Evolutionary conservation across 345 rosid species (phyloP).

Genomic region (Leavenworthia alabamica): DNA sequence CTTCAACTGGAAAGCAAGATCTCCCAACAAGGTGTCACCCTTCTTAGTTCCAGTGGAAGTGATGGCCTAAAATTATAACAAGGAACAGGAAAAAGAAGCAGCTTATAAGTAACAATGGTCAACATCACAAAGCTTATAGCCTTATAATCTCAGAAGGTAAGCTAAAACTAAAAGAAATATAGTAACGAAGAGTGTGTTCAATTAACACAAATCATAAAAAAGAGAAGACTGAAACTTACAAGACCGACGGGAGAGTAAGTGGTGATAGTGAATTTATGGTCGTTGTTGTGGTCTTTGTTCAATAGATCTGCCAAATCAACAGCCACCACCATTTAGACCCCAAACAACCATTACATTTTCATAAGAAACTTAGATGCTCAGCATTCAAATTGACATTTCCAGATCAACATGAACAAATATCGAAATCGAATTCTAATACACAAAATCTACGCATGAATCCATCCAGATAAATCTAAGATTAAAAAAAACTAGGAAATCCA

Average conservation of each 20-base stretch:
- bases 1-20: constrained; percentile 70
- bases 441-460: not conserved
- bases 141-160: not conserved
- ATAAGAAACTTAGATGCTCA: constrained; percentile 4
- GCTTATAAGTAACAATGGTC: not conserved
- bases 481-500: too few relatives aligned
- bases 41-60: constrained; percentile 72
- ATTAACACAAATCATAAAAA: not conserved
- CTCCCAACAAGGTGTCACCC: constrained; percentile 70
- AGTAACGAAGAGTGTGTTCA: too few relatives aligned
- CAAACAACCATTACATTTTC: too few relatives aligned
- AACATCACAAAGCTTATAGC: not conserved
- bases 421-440: too few relatives aligned
- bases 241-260: constrained; percentile 69
- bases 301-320: constrained; percentile 26
- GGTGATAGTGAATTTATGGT: constrained; percentile 85
- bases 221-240: constrained; percentile 42
- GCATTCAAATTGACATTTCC: not conserved
- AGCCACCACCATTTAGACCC: too few relatives aligned
- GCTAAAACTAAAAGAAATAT: too few relatives aligned
- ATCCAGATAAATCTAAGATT: not conserved
- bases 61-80: constrained; percentile 43
- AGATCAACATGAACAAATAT: constrained; percentile 5
- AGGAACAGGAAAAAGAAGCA: not conserved
- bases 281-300: constrained; percentile 76